A percentile compares a stretch with the other conserved stretches of the same genome.
phyloP scores from a whole-genome alignment of 179 eudicot genomes.

The Carnegiea gigantea region DNA sequence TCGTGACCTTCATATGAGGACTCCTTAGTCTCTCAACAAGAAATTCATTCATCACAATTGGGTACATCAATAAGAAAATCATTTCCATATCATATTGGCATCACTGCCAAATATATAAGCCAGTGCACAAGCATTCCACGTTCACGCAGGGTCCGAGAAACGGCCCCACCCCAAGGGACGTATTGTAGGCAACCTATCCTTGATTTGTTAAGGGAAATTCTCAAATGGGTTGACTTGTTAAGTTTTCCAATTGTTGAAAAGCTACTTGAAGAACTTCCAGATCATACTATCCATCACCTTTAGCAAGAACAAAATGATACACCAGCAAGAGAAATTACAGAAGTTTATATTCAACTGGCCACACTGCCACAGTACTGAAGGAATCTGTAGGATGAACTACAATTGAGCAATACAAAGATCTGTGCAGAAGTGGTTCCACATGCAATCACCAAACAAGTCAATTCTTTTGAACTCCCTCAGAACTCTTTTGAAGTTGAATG shows the following conservation, averaged over 20 bases:
- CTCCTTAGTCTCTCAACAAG: neutral
- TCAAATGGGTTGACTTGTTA: neutral
- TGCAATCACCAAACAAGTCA: neutral
- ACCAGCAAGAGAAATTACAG: neutral
- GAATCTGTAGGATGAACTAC: neutral
- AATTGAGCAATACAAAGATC: neutral
- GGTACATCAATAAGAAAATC: neutral
- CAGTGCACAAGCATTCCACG: too few relatives aligned
- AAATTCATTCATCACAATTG: neutral
- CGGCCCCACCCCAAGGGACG: too few relatives aligned
- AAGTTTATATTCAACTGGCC: neutral
- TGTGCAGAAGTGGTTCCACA: neutral
- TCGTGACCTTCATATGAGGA: neutral
- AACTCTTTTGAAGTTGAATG: neutral
- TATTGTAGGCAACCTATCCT: too few relatives aligned
- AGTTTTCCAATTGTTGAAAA: neutral
- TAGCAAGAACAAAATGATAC: neutral
- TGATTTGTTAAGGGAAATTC: neutral
- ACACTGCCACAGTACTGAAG: neutral
- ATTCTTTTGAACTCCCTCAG: neutral
- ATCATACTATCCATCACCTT: neutral
- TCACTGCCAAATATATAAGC: neutral
- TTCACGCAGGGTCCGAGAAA: too few relatives aligned
- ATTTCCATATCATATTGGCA: neutral
- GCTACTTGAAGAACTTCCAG: neutral